Evolutionary conservation across 495 filamentous ascomycete genomes (phyloP), one percentile per base, ranked within the genome.

Genomic region (Lasiosphaeria miniovina): DNA sequence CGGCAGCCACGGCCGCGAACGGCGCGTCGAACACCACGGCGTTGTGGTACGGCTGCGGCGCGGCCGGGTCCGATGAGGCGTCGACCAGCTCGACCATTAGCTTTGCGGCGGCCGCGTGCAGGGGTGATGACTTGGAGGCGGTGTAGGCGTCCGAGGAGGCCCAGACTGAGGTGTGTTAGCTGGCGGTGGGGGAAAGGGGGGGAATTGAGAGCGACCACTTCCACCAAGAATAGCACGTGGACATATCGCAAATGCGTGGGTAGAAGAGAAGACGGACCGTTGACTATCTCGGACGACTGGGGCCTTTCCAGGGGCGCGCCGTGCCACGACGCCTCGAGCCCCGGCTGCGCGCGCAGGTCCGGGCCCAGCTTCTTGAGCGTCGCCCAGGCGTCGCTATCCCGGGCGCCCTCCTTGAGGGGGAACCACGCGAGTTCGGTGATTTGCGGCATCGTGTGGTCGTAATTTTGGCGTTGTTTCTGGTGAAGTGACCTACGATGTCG

Each of bases 361-460:
- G 58, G 58, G 50, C 17, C 58, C 9, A 65, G 52, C n/a, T 31
- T 34, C 24, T 55, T 58, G 32, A 65, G 52, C 15, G 40, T 54
- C 1, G 36, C 33, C 10, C 15, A n/a, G 36, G 50, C 59, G 3
- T 49, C 40, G 36, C 24, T 33, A 35, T 24, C 15, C 6, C 55
- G 31, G 31, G 54, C 34, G 32, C 40, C 58, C 14, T 38, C 34
- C 51, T 59, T 55, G 32, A 61, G 24, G 41, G 62, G 62, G 49
- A 61, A 31, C 62, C 62, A 65, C 14, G 58, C 55, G 41, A 65
- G 8, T 34, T 65, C 62, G 54, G 55, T 61, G 53, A 61, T 54
- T 45, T 55, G 50, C 4, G 62, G 36, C 62, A 65, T 65, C 24
- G 24, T 24, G 24, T 24, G 24, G 24, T 24, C 24, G 24, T 24